Evolutionary conservation across 2,329 filamentous ascomycete species (phyloP).

Genomic region (Curvularia sp.): DNA sequence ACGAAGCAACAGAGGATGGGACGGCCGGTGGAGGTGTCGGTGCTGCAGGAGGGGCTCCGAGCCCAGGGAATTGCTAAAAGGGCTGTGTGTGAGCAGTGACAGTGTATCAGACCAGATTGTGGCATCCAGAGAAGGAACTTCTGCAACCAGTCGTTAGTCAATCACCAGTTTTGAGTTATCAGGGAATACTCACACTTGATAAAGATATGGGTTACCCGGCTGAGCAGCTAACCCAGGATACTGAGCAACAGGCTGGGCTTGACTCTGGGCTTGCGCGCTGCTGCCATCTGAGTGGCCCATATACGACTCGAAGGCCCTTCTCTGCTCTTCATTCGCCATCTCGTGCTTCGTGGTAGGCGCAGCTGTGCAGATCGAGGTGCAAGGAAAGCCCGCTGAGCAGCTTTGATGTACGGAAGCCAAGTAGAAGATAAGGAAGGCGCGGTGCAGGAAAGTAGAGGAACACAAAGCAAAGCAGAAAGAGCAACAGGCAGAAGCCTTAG

Average conservation of each 20-base stretch:
- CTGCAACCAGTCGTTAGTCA: constrained; percentile 21
- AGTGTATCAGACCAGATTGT: background rate
- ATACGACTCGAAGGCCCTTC: constrained; percentile 41
- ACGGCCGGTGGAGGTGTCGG: constrained; percentile 39
- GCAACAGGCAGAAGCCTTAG: constrained; percentile 3
- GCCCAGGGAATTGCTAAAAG: constrained; percentile 31
- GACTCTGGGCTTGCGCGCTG: constrained; percentile 13
- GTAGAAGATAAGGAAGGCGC: constrained; percentile 6
- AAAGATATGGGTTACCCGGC: constrained; percentile 33
- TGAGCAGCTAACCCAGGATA: constrained; percentile 28
- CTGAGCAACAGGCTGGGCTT: constrained; percentile 28
- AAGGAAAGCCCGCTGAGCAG: constrained; percentile 21
- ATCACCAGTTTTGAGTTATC: background rate
- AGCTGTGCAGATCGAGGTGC: constrained; percentile 12
- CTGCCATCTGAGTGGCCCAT: constrained; percentile 31
- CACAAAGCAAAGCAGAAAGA: background rate
- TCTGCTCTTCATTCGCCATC: constrained; percentile 43
- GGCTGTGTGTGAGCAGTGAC: constrained; percentile 16
- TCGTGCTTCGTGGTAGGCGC: constrained; percentile 23
- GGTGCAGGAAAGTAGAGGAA: background rate
- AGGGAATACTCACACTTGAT: constrained; percentile 36
- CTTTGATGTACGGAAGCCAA: constrained; percentile 8
- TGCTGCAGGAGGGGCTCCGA: constrained; percentile 34
- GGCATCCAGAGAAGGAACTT: constrained; percentile 6
- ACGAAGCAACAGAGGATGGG: constrained; percentile 30